A percentile compares a stretch with the other conserved stretches of the same genome.
Evolutionary conservation across 2,329 filamentous ascomycete species (phyloP).

Genomic region (Cercospora zeae-maydis): DNA sequence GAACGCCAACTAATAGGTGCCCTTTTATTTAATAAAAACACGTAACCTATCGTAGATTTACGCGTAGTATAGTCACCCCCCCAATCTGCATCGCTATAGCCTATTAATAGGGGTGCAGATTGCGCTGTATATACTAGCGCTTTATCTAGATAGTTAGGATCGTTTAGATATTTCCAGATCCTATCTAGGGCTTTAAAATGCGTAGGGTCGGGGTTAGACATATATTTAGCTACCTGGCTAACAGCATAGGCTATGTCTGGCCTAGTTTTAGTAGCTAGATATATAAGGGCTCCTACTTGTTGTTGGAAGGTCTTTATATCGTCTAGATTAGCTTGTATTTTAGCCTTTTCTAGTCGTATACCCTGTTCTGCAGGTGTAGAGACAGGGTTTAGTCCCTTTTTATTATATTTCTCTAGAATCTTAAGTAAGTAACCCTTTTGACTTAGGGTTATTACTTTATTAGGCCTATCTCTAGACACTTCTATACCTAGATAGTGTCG

Average conservation of each 20-base stretch:
- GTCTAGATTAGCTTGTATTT: background rate
- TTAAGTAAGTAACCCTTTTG: conserved; percentile 9
- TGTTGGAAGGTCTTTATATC: conserved; percentile 7
- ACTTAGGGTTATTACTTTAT: conserved; percentile 8
- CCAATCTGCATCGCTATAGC: too few relatives aligned
- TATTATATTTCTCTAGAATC: conserved; percentile 13
- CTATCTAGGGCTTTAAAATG: conserved; percentile 12
- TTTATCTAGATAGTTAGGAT: background rate
- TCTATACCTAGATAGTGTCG: conserved; percentile 9
- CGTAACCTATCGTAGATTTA: too few relatives aligned
- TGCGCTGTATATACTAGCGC: background rate
- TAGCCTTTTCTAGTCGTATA: conserved; percentile 12
- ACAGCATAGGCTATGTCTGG: conserved; percentile 1
- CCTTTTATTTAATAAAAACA: too few relatives aligned
- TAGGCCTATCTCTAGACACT: conserved; percentile 8
- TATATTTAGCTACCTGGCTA: background rate
- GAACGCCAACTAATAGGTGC: too few relatives aligned
- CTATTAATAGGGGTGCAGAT: too few relatives aligned
- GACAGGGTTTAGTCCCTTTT: conserved; percentile 7
- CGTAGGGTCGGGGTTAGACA: conserved; percentile 2
- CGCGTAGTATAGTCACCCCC: too few relatives aligned
- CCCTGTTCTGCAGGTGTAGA: conserved; percentile 8
- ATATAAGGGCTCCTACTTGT: conserved; percentile 9
- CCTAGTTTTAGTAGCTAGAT: background rate
- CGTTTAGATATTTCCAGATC: conserved; percentile 14